Conservation (phyloP, 495 filamentous ascomycete species). For the Eremomyces bilateralis region DNA sequence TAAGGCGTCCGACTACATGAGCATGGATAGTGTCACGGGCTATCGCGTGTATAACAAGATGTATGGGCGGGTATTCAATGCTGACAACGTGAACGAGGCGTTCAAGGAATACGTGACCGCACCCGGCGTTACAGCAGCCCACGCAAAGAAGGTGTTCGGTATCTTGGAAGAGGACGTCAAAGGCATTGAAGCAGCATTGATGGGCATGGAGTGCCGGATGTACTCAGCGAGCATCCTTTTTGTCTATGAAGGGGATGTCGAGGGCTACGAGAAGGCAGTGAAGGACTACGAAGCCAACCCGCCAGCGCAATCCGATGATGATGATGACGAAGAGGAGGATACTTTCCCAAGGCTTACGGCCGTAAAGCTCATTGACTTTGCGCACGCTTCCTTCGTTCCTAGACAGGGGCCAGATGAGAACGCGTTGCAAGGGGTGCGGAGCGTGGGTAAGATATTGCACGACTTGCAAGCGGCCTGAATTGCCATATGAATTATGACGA, state of each 20-base stretch:
- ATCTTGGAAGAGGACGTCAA: conserved; percentile 28
- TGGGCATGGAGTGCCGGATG: conserved; percentile 73
- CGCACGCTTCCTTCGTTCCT: conserved; percentile 73
- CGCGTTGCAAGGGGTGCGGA: conserved; percentile 50
- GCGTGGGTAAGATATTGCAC: conserved; percentile 44
- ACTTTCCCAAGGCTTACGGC: conserved; percentile 51
- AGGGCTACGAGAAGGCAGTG: conserved; percentile 26
- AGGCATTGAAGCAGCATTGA: conserved; percentile 39
- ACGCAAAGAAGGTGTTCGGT: neutral
- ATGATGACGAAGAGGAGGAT: conserved; percentile 44
- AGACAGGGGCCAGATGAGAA: conserved; percentile 82
- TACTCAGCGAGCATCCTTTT: conserved; percentile 79
- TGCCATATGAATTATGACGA: no score
- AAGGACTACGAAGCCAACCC: conserved; percentile 22
- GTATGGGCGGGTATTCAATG: conserved; percentile 58
- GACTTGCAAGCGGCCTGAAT: conserved; percentile 23
- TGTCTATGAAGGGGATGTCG: conserved; percentile 74
- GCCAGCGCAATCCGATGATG: conserved; percentile 32
- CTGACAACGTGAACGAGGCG: conserved; percentile 49
- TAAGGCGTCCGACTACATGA: conserved; percentile 5
- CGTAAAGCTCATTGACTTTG: conserved; percentile 90
- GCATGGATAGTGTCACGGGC: conserved; percentile 25
- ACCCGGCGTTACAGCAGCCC: conserved; percentile 4
- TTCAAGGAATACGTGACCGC: conserved; percentile 56
- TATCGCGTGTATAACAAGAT: conserved; percentile 71